Conservation (phyloP, 176 grass and related monocot species). For the Rhynchospora pubera region DNA sequence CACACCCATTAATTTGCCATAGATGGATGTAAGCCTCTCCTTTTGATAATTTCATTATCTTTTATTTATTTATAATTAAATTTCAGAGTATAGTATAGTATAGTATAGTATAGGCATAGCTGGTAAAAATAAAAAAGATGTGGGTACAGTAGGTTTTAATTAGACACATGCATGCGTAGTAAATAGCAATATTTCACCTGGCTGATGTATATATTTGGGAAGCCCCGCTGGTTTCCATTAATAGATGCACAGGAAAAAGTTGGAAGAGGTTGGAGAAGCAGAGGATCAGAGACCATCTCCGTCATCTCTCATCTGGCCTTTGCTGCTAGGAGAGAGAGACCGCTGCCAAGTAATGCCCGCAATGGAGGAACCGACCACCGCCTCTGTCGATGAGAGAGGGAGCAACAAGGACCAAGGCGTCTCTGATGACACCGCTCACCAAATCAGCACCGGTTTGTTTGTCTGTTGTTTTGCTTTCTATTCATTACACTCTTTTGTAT, state of each 20-base stretch:
- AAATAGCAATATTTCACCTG: not conserved
- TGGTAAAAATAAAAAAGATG: not conserved
- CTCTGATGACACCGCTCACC: constrained; percentile 20
- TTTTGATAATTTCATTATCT: not conserved
- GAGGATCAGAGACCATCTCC: not conserved
- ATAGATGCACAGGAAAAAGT: not conserved
- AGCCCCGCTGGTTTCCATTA: constrained; percentile 24
- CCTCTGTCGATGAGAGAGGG: not conserved
- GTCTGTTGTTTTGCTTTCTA: not conserved
- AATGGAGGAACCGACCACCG: not conserved
- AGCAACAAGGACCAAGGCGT: not conserved
- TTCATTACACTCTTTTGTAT: not conserved
- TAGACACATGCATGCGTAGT: not conserved
- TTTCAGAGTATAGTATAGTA: not conserved
- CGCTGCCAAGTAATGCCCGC: not conserved
- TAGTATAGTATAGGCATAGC: not conserved
- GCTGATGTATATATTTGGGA: constrained; percentile 25
- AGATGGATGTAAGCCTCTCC: constrained; percentile 20
- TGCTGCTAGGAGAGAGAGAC: not conserved
- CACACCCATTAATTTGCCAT: not conserved
- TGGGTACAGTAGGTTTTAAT: not conserved
- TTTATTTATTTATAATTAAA: not conserved
- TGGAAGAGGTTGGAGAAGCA: not conserved
- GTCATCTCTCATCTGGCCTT: constrained; percentile 4
- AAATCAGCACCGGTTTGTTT: constrained; percentile 24